Conservation (phyloP, 495 filamentous ascomycete genomes). For the Penicillium mononematosum region DNA sequence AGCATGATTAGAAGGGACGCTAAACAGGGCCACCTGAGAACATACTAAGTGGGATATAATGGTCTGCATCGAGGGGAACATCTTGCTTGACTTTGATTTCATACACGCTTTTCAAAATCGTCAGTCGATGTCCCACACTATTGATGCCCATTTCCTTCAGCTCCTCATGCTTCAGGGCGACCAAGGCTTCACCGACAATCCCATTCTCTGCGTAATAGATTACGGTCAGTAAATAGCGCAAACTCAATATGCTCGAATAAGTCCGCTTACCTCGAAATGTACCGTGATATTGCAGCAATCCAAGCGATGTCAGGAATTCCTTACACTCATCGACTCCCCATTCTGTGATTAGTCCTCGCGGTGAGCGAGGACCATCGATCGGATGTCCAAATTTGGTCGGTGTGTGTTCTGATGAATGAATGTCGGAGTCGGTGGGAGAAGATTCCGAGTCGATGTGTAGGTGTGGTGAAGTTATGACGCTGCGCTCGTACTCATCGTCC, state of each 20-base stretch:
- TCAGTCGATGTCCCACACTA: conserved; percentile 91
- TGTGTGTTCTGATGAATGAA: conserved; percentile 78
- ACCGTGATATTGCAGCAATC: conserved; percentile 79
- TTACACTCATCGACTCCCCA: conserved; percentile 89
- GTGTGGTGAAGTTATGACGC: conserved; percentile 68
- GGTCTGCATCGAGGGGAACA: conserved; percentile 83
- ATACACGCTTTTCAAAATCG: conserved; percentile 91
- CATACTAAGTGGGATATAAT: conserved; percentile 93
- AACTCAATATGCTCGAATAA: background rate
- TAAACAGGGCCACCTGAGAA: conserved; percentile 13
- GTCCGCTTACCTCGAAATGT: conserved; percentile 67
- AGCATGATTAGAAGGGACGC: conserved; percentile 7
- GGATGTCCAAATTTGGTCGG: conserved; percentile 77
- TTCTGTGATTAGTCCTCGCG: conserved; percentile 76
- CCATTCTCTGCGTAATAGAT: conserved; percentile 67
- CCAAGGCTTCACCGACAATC: conserved; percentile 86
- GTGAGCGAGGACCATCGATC: conserved; percentile 63
- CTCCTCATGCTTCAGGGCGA: conserved; percentile 87
- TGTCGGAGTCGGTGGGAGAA: conserved; percentile 79
- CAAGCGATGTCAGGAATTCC: conserved; percentile 76
- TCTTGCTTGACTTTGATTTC: conserved; percentile 91
- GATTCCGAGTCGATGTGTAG: conserved; percentile 74
- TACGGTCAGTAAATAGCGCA: conserved; percentile 6
- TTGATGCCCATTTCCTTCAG: conserved; percentile 89
- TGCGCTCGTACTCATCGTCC: conserved; percentile 91